phyloP scores from a whole-genome alignment of 169 alveolate species.

The Theileria sp. region DNA sequence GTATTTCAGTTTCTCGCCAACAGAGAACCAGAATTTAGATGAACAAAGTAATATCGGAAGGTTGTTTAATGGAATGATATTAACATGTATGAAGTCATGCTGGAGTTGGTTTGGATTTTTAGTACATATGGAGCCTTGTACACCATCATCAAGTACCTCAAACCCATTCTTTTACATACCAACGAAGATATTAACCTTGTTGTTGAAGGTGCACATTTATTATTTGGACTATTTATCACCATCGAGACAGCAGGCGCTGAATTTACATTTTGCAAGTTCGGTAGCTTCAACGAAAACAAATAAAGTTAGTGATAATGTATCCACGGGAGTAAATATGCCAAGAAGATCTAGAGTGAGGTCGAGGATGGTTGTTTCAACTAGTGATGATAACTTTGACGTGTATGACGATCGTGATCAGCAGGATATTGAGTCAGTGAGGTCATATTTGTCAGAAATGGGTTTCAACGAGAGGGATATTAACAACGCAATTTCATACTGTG shows the following conservation, averaged over 20 bases:
- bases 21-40: not conserved
- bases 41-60: not conserved
- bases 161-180: slow-evolving; percentile 53
- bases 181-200: slow-evolving; percentile 23
- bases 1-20: not conserved
- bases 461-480: slow-evolving; percentile 33
- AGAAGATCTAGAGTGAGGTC: slow-evolving; percentile 10
- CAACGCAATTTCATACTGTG: slow-evolving; percentile 45
- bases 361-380: not conserved
- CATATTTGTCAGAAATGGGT: slow-evolving; percentile 54
- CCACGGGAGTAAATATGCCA: not conserved
- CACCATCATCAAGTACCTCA: slow-evolving; percentile 54
- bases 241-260: slow-evolving; percentile 49
- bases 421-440: slow-evolving; percentile 34
- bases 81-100: slow-evolving; percentile 24
- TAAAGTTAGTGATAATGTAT: not conserved
- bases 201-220: slow-evolving; percentile 50
- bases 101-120: slow-evolving; percentile 59
- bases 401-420: not conserved
- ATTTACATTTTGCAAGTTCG: slow-evolving; percentile 2
- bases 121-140: slow-evolving; percentile 18
- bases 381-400: not conserved
- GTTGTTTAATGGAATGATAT: slow-evolving; percentile 17
- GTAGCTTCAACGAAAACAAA: not conserved
- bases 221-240: slow-evolving; percentile 35